A percentile compares a stretch with the other conserved stretches of the same genome.
Conservation (phyloP, 768 basidiomycete species). For the Phanerochaete sordida region DNA sequence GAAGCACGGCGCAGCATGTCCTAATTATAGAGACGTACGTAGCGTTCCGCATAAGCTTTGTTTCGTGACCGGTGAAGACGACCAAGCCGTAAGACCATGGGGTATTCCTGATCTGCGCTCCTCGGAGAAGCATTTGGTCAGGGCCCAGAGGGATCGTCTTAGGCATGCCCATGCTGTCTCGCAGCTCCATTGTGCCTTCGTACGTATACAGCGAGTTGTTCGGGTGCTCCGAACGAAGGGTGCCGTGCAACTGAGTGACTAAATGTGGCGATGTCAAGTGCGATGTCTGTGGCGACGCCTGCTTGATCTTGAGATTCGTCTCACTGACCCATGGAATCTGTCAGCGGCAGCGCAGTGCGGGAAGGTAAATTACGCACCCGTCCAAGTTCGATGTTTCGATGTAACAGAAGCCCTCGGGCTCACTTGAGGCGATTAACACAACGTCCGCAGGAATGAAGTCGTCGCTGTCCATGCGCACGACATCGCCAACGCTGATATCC, state of each 20-base stretch:
- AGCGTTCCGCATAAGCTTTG: conserved; percentile 96
- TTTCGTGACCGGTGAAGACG: conserved; percentile 97
- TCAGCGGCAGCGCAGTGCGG: neutral
- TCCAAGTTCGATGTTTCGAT: conserved; percentile 98
- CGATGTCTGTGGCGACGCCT: conserved; percentile 81
- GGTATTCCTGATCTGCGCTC: conserved; percentile 94
- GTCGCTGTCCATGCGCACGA: conserved; percentile 86
- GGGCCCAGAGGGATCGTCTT: conserved; percentile 90
- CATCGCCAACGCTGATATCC: conserved; percentile 85
- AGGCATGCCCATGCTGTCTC: conserved; percentile 53
- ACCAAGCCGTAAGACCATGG: conserved; percentile 94
- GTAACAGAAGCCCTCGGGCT: conserved; percentile 96
- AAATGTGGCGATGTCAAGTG: conserved; percentile 73
- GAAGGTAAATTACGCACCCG: conserved; percentile 53
- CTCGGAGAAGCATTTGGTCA: conserved; percentile 90
- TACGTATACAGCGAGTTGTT: conserved; percentile 98
- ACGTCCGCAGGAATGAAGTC: conserved; percentile 97
- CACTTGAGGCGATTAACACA: conserved; percentile 81
- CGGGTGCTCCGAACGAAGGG: conserved; percentile 91
- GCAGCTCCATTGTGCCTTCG: conserved; percentile 74
- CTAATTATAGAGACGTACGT: conserved; percentile 57
- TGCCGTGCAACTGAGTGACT: conserved; percentile 71
- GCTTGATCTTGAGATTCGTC: conserved; percentile 99
- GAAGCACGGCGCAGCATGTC: neutral
- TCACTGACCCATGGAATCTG: conserved; percentile 47